phyloP scores from a whole-genome alignment of 2,329 filamentous ascomycete species.

The Sporothrix sp. region DNA sequence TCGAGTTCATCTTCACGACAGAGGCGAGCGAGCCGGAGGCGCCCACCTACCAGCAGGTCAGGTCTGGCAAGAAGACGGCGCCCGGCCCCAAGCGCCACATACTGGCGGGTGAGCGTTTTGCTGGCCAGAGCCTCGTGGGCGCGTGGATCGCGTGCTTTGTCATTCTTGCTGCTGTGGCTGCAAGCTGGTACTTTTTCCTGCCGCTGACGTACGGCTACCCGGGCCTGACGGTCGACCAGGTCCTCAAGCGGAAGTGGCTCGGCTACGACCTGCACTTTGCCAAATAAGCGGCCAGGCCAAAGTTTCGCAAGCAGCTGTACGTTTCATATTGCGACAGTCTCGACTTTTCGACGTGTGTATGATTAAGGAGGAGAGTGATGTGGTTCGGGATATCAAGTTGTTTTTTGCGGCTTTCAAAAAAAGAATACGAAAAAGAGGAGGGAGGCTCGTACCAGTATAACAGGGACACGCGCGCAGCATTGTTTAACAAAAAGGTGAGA shows the following conservation, averaged over 20 bases:
- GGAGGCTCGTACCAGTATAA: too few relatives aligned
- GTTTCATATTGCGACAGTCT: neutral
- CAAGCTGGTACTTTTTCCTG: slow-evolving; percentile 85
- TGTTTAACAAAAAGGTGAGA: too few relatives aligned
- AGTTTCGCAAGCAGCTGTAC: neutral
- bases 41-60: slow-evolving; percentile 33
- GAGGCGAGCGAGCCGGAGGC: slow-evolving; percentile 57
- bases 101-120: slow-evolving; percentile 73
- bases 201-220: slow-evolving; percentile 94
- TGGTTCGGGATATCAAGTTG: too few relatives aligned
- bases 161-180: slow-evolving; percentile 58
- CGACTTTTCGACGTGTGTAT: neutral
- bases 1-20: slow-evolving; percentile 94
- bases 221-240: slow-evolving; percentile 67
- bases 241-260: slow-evolving; percentile 84
- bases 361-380: neutral
- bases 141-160: slow-evolving; percentile 70
- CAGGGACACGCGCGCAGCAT: too few relatives aligned
- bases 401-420: neutral
- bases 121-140: slow-evolving; percentile 63
- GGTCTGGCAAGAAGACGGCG: slow-evolving; percentile 37
- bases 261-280: slow-evolving; percentile 97
- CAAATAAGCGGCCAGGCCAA: slow-evolving; percentile 64
- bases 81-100: slow-evolving; percentile 47
- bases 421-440: neutral